phyloP scores from a whole-genome alignment of 306 rosid species.

The Vicia faba region DNA sequence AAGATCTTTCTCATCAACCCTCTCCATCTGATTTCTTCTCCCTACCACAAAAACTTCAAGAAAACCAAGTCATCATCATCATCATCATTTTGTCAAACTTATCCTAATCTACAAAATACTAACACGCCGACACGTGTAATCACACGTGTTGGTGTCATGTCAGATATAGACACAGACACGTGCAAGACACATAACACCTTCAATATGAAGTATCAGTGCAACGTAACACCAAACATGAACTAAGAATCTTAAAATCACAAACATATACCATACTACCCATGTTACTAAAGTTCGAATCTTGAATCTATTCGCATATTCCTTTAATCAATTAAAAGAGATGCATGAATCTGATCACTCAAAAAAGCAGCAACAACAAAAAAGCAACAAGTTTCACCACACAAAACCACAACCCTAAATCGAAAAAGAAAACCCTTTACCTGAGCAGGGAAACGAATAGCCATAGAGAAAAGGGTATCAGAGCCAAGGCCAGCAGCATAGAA shows the following conservation, averaged over 20 bases:
- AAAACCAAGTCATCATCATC: too few relatives aligned
- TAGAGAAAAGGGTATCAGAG: constrained; percentile 70
- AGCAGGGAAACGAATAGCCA: constrained; percentile 94
- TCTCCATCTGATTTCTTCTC: too few relatives aligned
- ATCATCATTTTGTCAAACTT: neutral
- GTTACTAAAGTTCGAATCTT: neutral
- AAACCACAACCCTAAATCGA: neutral
- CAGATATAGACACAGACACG: neutral
- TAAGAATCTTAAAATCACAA: neutral
- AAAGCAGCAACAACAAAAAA: neutral
- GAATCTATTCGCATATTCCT: neutral
- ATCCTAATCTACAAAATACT: neutral
- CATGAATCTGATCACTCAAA: neutral
- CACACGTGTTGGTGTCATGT: neutral
- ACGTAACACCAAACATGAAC: neutral
- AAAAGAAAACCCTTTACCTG: constrained; percentile 53
- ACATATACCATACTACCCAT: neutral
- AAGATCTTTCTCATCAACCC: too few relatives aligned
- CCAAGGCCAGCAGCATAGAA: constrained; percentile 79
- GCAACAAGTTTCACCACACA: neutral
- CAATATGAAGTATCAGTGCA: neutral
- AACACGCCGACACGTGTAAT: neutral
- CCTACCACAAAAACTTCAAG: neutral
- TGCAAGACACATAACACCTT: neutral
- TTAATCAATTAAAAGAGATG: neutral